Evolutionary conservation across 1,284 basidiomycete genomes (phyloP), one percentile per base, ranked within the genome.

Genomic region (Amylostereum areolatum): DNA sequence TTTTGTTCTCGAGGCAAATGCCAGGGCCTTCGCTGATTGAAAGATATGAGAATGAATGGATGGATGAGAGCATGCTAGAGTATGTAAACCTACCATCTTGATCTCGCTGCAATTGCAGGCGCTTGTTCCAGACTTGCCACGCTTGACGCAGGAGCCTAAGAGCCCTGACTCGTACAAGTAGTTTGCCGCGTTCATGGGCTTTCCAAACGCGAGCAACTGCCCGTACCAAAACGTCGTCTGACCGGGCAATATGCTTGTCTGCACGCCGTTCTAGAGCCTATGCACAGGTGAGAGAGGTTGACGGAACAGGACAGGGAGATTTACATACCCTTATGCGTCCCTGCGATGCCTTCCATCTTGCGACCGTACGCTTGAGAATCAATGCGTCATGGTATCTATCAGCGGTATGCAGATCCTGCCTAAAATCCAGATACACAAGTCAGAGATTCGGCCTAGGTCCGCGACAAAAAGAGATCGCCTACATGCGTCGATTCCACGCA

Each of bases 201-300:
- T 79, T 81, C 87, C 89, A 89, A 18, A 89, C 78, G 44, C 82
- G 73, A 56, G 78, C 66, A 34, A 87, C 69, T 24, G 83, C 87
- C 41, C 78, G 75, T 33, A 87, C 55, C 7, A 89, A 71, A 24
- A 84, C 68, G 46, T 73, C 73, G 57, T 89, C 81, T 59, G 82
- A 83, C 37, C 81, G 74, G 36, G 70, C 67, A 18, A 80, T 51
- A 57, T 85, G 77, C 52, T 80, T 84, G 50, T 68, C 63, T 4
- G 80, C 85, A 30, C 77, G 76, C 49, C 60, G 67, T 57, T 82
- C 78, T 59, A 82, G 57, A 27, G 56, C 55, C 79, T 81, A 50
- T 53, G 34, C 5, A 45, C 18, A 18, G 18, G 18, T 18, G 29
- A 27, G 7, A 29, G 45, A 30, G 44, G n/a, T 28, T 25, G 39